Evolutionary conservation across 2,329 filamentous ascomycete genomes (phyloP).

Genomic region (Nigrospora sphaerica): DNA sequence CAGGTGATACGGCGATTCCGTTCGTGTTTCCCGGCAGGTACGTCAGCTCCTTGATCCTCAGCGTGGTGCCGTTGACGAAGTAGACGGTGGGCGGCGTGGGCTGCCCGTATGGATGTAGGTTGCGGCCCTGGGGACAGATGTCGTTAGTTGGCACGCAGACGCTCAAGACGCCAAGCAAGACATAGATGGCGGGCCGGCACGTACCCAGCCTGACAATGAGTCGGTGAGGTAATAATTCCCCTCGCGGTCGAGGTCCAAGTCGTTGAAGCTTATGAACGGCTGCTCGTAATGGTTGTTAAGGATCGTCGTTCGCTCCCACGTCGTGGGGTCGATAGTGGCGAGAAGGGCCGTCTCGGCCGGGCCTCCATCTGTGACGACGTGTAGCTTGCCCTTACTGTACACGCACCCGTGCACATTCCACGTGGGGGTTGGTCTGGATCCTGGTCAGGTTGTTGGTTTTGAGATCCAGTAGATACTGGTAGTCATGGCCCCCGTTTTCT

Average conservation of each 20-base stretch:
- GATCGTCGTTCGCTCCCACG: background rate
- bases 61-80: background rate
- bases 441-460: background rate
- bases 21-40: background rate
- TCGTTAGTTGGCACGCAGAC: background rate
- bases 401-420: background rate
- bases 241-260: background rate
- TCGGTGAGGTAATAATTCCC: background rate
- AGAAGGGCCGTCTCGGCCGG: background rate
- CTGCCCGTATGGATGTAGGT: background rate
- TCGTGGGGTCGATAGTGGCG: background rate
- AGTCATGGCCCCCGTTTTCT: background rate
- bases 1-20: background rate
- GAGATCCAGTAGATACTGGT: background rate
- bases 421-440: background rate
- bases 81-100: background rate
- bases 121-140: background rate
- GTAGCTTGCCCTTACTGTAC: background rate
- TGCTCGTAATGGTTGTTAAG: background rate
- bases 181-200: background rate
- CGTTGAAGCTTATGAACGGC: background rate
- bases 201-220: background rate
- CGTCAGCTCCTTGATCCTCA: background rate
- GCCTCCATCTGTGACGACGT: background rate
- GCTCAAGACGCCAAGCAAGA: background rate